phyloP scores from a whole-genome alignment of 1,139 yeast genomes.

The Candida sp. region DNA sequence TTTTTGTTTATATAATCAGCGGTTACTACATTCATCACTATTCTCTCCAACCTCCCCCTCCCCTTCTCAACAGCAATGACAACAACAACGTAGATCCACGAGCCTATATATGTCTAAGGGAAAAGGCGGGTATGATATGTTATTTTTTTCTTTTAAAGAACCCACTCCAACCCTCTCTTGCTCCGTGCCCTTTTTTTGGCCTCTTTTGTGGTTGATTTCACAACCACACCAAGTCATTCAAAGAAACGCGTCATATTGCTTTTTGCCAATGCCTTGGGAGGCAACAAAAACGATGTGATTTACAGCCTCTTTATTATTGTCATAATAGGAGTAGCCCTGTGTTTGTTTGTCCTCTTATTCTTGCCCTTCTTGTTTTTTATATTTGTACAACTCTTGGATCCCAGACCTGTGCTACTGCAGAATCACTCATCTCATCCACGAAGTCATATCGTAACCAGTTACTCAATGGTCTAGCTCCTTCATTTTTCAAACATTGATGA shows the following conservation, averaged over 20 bases:
- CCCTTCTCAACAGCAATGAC: no score
- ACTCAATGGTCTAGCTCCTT: background rate
- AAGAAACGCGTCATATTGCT: background rate
- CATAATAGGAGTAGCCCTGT: background rate
- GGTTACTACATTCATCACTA: no score
- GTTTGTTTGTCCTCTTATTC: background rate
- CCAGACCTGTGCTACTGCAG: no score
- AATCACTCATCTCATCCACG: background rate
- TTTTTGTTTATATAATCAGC: background rate
- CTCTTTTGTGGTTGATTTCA: slow-evolving; percentile 2
- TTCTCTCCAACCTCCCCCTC: no score
- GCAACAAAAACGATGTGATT: background rate
- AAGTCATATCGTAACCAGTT: background rate
- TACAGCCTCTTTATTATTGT: background rate
- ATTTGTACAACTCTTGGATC: no score
- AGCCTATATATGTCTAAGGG: background rate
- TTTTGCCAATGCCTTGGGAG: no score
- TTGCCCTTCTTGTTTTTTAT: background rate
- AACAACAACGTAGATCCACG: background rate
- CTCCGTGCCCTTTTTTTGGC: background rate
- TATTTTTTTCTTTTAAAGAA: background rate
- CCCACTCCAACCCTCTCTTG: no score
- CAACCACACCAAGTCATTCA: background rate
- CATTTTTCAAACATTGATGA: background rate
- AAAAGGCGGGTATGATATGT: background rate